Percentiles rank a stretch among this genome's conserved stretches.
Conservation (phyloP, 805 yeast genomes). For the Jamesozyma gamospora region DNA sequence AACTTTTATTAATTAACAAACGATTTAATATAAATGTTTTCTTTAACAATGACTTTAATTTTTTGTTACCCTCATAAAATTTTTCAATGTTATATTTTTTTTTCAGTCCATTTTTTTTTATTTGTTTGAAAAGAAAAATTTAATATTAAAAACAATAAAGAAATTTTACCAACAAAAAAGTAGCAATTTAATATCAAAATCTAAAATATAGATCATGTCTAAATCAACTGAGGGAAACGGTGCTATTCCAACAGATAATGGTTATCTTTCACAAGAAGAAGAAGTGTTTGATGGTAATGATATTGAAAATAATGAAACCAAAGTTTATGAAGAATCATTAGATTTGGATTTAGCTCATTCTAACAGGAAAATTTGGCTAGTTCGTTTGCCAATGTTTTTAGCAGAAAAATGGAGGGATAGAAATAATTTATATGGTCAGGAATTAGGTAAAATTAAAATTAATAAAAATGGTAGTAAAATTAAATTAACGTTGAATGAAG, state of each 20-base stretch:
- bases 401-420: slow-evolving; percentile 71
- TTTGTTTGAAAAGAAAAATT: no score
- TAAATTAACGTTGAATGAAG: slow-evolving; percentile 46
- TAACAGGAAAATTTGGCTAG: slow-evolving; percentile 79
- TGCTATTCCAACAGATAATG: slow-evolving; percentile 24
- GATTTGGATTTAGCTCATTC: slow-evolving; percentile 62
- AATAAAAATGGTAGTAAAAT: slow-evolving; percentile 43
- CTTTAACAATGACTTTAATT: no score
- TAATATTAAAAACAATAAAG: no score
- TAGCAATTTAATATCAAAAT: no score
- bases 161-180: no score
- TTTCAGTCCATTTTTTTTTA: no score
- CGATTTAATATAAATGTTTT: no score
- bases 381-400: slow-evolving; percentile 78
- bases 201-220: no score
- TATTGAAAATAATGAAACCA: slow-evolving; percentile 30
- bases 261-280: slow-evolving; percentile 34
- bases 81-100: no score
- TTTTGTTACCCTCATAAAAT: no score
- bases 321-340: slow-evolving; percentile 50
- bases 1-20: no score
- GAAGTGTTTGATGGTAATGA: slow-evolving; percentile 39
- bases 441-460: slow-evolving; percentile 71
- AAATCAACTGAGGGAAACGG: not conserved
- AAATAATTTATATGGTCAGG: slow-evolving; percentile 55